Conservation (phyloP, 441 rosid genomes). For the Populus trichocarpa region DNA sequence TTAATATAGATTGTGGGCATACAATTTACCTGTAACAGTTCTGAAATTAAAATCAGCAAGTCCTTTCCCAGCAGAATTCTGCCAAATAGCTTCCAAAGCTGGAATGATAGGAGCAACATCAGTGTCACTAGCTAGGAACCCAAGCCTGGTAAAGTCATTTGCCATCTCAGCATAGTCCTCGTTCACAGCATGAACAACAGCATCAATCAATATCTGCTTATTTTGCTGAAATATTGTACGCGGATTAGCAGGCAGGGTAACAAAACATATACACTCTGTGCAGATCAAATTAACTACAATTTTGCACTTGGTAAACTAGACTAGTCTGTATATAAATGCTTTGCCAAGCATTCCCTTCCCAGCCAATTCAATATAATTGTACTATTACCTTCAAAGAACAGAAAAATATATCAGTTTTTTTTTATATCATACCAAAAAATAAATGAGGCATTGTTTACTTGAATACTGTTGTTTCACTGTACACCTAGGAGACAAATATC, state of each 20-base stretch:
- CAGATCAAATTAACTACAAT: conserved; percentile 2
- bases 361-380: background rate
- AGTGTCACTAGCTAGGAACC: conserved; percentile 88
- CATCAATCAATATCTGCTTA: conserved; percentile 94
- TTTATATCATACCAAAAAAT: background rate
- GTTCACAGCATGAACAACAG: conserved; percentile 96
- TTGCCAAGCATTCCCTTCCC: background rate
- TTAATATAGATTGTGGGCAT: background rate
- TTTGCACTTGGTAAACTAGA: background rate
- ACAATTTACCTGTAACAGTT: conserved; percentile 72
- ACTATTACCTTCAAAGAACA: background rate
- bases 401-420: background rate
- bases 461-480: conserved; percentile 2
- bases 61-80: conserved; percentile 87
- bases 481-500: conserved; percentile 11
- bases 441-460: background rate
- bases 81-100: conserved; percentile 97
- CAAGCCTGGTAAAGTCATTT: conserved; percentile 97
- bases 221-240: conserved; percentile 67
- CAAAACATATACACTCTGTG: conserved; percentile 8
- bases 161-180: conserved; percentile 98
- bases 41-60: conserved; percentile 93
- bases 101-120: conserved; percentile 93
- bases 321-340: background rate
- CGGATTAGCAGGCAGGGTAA: conserved; percentile 13